These are phyloP conservation scores for Xylaria polymorpha DNA, from an alignment of 2,329 filamentous ascomycete genomes.

Conservation along the genomic window DNA sequence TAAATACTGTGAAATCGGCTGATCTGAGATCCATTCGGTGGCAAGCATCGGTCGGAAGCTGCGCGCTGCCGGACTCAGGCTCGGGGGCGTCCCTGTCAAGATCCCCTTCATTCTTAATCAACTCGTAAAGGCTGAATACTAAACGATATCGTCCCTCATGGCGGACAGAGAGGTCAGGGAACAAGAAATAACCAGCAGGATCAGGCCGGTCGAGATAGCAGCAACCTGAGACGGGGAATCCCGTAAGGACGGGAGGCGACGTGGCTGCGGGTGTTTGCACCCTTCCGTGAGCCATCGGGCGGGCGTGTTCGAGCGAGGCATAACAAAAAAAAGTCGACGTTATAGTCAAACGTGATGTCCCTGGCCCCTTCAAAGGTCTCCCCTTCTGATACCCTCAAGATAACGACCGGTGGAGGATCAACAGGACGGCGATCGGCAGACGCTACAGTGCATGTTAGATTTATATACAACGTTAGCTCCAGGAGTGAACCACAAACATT, in stretches of 20 bases:
- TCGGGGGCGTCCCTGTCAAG: conserved; percentile 67
- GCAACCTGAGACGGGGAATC: conserved; percentile 94
- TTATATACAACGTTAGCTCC: background rate
- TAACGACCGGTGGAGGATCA: conserved; percentile 93
- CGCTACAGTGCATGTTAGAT: conserved; percentile 59
- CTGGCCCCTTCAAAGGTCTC: conserved; percentile 67
- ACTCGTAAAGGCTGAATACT: conserved; percentile 92
- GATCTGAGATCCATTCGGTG: conserved; percentile 94
- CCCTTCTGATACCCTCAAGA: conserved; percentile 86
- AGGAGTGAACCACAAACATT: conserved; percentile 69
- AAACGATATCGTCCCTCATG: conserved; percentile 95
- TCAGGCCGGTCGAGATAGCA: conserved; percentile 90
- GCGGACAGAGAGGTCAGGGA: conserved; percentile 93
- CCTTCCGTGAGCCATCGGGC: conserved; percentile 83
- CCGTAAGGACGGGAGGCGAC: conserved; percentile 86
- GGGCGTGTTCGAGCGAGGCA: conserved; percentile 87
- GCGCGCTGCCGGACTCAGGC: conserved; percentile 49
- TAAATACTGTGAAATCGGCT: conserved; percentile 86
- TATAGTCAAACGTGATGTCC: conserved; percentile 89
- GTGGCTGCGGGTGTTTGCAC: conserved; percentile 74
- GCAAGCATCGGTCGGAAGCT: conserved; percentile 68
- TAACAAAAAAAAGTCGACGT: conserved; percentile 99
- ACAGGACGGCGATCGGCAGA: conserved; percentile 91
- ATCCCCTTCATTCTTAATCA: conserved; percentile 87
- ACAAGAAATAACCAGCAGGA: conserved; percentile 92